Percentiles rank a stretch among this genome's conserved stretches.
Evolutionary conservation across 2,329 filamentous ascomycete species (phyloP).

Genomic region (Thyridium curvatum): DNA sequence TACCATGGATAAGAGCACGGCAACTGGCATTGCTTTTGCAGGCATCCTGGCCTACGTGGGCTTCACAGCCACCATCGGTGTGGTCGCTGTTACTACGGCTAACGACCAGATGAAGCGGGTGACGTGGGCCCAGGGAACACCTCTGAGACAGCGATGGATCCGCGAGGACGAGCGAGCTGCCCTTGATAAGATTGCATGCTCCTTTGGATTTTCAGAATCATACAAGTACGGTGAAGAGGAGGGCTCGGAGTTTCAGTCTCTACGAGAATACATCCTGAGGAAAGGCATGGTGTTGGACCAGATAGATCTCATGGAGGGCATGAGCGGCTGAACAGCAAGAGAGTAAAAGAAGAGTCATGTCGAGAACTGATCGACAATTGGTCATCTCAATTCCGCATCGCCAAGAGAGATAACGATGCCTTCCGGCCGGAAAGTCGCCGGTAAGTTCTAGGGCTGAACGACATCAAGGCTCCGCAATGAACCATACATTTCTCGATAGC

Average conservation of each 20-base stretch:
- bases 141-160: conserved; percentile 75
- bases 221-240: conserved; percentile 83
- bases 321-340: conserved; percentile 39
- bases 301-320: conserved; percentile 86
- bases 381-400: no score
- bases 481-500: no score
- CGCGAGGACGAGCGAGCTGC: conserved; percentile 86
- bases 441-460: no score
- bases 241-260: conserved; percentile 79
- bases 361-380: no score
- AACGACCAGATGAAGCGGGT: conserved; percentile 96
- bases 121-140: conserved; percentile 79
- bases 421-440: no score
- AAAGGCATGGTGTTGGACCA: conserved; percentile 88
- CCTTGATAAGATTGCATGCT: conserved; percentile 76
- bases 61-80: conserved; percentile 73
- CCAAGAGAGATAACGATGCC: no score
- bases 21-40: conserved; percentile 71
- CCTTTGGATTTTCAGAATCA: conserved; percentile 85
- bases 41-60: conserved; percentile 79
- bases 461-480: no score
- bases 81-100: conserved; percentile 76
- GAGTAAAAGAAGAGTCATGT: not conserved
- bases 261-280: conserved; percentile 76
- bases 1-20: conserved; percentile 69